Evolutionary conservation across 441 rosid species (phyloP).

Genomic region (Gossypium davidsonii): DNA sequence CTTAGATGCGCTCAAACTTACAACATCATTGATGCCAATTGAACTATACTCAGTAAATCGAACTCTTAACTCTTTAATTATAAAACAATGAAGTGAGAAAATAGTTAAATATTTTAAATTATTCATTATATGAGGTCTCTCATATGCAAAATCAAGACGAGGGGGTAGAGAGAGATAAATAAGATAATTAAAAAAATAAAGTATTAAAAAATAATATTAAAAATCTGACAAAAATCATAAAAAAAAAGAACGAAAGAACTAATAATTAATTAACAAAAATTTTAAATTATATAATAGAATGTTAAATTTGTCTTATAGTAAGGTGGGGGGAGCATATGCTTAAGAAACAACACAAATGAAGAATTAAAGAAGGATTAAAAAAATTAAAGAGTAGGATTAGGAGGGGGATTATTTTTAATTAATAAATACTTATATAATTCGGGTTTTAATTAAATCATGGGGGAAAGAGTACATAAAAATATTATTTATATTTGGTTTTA

Average conservation of each 20-base stretch:
- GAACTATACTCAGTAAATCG: no score
- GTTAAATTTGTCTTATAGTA: slow-evolving; percentile 38
- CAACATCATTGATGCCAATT: no score
- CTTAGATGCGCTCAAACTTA: no score
- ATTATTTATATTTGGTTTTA: not conserved
- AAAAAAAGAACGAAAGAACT: not conserved
- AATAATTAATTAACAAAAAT: not conserved
- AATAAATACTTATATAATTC: not conserved
- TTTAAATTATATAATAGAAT: slow-evolving; percentile 22
- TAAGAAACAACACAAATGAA: slow-evolving; percentile 25
- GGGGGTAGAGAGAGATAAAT: not conserved
- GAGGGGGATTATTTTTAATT: slow-evolving; percentile 24
- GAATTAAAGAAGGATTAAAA: slow-evolving; percentile 18
- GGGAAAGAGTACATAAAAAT: not conserved
- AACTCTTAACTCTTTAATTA: no score
- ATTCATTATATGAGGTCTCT: no score
- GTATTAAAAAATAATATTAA: not conserved
- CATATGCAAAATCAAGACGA: no score
- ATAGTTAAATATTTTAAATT: no score
- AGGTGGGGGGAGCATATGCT: slow-evolving; percentile 24
- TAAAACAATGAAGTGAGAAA: no score
- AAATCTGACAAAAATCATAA: not conserved
- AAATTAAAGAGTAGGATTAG: slow-evolving; percentile 8
- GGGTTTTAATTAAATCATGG: slow-evolving; percentile 3
- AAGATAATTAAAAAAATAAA: not conserved